Percentiles rank a stretch among this genome's conserved stretches.
These are phyloP conservation scores for Fraxinus sp. DNA, from an alignment of 305 asterid species.

Conservation along the genomic window DNA sequence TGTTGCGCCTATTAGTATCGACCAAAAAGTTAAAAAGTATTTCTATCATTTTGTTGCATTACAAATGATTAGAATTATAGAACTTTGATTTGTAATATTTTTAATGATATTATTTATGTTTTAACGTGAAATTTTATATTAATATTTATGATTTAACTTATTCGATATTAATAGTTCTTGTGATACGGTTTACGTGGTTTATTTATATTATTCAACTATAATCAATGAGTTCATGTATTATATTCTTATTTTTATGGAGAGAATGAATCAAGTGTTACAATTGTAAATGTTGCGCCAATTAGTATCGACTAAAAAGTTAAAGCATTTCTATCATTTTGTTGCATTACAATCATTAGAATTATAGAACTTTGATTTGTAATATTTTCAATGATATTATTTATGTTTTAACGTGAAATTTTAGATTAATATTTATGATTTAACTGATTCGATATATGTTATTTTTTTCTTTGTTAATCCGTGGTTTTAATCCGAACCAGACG, in stretches of 20 bases:
- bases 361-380: neutral
- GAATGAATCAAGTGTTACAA: neutral
- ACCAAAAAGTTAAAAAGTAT: too few species aligned
- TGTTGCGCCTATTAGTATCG: too few species aligned
- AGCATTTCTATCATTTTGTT: neutral
- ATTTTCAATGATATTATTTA: neutral
- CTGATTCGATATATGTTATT: neutral
- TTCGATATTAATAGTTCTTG: too few species aligned
- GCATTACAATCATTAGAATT: neutral
- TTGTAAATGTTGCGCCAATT: neutral
- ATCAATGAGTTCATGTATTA: too few species aligned
- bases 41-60: neutral
- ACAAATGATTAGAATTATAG: neutral
- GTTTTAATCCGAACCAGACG: neutral
- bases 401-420: neutral
- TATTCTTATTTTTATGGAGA: neutral
- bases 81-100: neutral
- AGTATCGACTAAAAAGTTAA: neutral
- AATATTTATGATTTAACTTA: neutral
- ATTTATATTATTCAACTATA: too few species aligned
- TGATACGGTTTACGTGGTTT: too few species aligned
- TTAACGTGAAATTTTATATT: neutral
- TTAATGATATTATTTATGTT: too few species aligned
- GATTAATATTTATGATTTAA: neutral
- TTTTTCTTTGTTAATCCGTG: neutral